Percentiles rank a stretch among this genome's conserved stretches.
These are phyloP conservation scores for Podila horticola DNA, from an alignment of 192 early-diverging fungal genomes.

Conservation along the genomic window DNA sequence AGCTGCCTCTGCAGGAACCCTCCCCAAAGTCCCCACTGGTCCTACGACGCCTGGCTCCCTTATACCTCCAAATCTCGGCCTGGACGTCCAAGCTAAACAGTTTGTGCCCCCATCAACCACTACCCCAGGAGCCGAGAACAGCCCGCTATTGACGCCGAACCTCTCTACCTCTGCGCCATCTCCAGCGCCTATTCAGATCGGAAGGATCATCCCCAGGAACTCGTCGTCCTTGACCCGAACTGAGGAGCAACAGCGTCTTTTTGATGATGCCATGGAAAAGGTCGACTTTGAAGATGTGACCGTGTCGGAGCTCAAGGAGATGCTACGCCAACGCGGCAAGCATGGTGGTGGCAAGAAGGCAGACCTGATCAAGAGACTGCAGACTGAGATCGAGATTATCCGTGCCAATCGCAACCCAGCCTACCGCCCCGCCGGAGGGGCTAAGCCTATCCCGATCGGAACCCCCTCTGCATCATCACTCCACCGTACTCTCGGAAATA, in stretches of 20 bases:
- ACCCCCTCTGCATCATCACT: conserved; percentile 28
- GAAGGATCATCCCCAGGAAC: conserved; percentile 35
- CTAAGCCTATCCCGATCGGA: conserved; percentile 15
- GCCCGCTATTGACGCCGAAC: conserved; percentile 22
- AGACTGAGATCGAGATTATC: conserved; percentile 65
- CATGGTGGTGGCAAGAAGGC: conserved; percentile 80
- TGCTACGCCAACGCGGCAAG: conserved; percentile 72
- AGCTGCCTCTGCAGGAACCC: conserved; percentile 14
- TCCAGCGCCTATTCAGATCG: conserved; percentile 48
- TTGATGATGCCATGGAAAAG: conserved; percentile 71
- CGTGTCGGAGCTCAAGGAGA: conserved; percentile 78
- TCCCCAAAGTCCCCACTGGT: not conserved
- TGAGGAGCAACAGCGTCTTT: conserved; percentile 61
- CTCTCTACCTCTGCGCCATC: conserved; percentile 37
- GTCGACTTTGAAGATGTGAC: conserved; percentile 82
- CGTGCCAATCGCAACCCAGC: conserved; percentile 53
- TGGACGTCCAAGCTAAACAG: conserved; percentile 25
- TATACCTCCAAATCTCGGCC: conserved; percentile 37
- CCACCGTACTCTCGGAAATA: conserved; percentile 49
- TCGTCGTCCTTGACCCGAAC: conserved; percentile 31
- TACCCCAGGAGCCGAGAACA: conserved; percentile 25
- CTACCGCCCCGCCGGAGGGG: not conserved
- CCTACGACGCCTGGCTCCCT: conserved; percentile 13
- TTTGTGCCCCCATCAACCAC: conserved; percentile 22
- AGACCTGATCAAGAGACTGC: conserved; percentile 70